These are phyloP conservation scores for Cladosporium sp. DNA, from an alignment of 2,329 filamentous ascomycete genomes.

Conservation along the genomic window DNA sequence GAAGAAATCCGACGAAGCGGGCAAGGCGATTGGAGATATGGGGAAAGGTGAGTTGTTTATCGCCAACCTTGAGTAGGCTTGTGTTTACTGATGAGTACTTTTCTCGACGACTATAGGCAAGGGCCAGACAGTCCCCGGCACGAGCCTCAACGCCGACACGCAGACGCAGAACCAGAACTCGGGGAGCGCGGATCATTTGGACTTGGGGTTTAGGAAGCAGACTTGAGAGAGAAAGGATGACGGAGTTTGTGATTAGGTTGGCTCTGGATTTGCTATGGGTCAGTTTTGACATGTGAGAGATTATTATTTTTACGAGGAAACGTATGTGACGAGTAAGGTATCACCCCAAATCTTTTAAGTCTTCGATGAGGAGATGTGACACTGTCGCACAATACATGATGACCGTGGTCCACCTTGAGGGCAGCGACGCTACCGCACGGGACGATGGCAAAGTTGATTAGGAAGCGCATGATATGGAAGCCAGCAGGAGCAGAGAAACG, in stretches of 20 bases:
- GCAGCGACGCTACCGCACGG: no score
- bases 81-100: not conserved
- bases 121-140: slow-evolving; percentile 24
- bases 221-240: not conserved
- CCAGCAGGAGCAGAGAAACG: no score
- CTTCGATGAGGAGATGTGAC: no score
- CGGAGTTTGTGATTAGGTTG: not conserved
- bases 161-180: slow-evolving; percentile 28
- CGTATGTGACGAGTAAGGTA: not conserved
- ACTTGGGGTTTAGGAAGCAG: slow-evolving; percentile 25
- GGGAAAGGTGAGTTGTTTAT: slow-evolving; percentile 16
- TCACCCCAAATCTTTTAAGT: no score
- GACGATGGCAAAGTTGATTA: no score
- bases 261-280: not conserved
- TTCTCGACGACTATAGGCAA: not conserved
- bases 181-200: slow-evolving; percentile 29
- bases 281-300: not conserved
- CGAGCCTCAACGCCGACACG: slow-evolving; percentile 21
- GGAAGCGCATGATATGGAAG: no score
- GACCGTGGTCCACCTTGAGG: no score
- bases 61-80: no score
- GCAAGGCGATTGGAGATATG: slow-evolving; percentile 22
- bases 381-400: no score
- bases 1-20: slow-evolving; percentile 28
- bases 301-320: not conserved